phyloP scores from a whole-genome alignment of 2,329 filamentous ascomycete genomes.

The Trichoderma semiorbis region DNA sequence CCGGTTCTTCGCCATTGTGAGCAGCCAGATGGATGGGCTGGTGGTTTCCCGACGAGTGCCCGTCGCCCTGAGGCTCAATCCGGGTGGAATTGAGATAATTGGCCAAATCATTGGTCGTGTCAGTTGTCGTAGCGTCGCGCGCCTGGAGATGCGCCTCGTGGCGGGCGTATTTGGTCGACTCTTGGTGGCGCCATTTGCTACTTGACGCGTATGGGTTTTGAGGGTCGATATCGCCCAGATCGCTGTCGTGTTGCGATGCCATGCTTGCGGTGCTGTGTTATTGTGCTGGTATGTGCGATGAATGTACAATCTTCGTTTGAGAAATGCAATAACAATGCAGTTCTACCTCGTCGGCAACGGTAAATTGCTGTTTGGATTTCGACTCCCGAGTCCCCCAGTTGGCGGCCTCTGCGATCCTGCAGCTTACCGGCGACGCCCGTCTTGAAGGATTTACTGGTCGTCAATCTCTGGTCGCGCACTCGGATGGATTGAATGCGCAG shows the following conservation, averaged over 20 bases:
- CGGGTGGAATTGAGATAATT: constrained; percentile 55
- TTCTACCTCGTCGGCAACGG: not conserved
- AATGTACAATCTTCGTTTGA: not conserved
- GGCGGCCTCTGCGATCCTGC: constrained; percentile 9
- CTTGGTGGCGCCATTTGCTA: constrained; percentile 61
- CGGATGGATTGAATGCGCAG: not conserved
- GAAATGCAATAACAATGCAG: not conserved
- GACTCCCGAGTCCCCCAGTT: not conserved
- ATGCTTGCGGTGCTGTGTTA: constrained; percentile 16
- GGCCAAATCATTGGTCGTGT: constrained; percentile 50
- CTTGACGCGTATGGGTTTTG: constrained; percentile 55
- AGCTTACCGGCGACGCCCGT: not conserved
- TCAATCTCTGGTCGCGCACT: not conserved
- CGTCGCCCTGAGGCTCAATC: constrained; percentile 40
- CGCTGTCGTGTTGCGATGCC: constrained; percentile 23
- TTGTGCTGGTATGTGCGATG: not conserved
- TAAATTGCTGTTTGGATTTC: not conserved
- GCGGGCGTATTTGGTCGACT: constrained; percentile 54
- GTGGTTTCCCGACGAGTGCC: constrained; percentile 35
- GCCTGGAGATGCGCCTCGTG: constrained; percentile 38
- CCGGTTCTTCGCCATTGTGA: constrained; percentile 25
- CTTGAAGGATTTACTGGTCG: not conserved
- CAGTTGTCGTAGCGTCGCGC: constrained; percentile 30
- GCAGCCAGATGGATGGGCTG: constrained; percentile 50
- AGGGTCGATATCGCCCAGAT: constrained; percentile 31